These are phyloP conservation scores for Lasiosphaeriaceae sp. DNA, from an alignment of 495 filamentous ascomycete species.

Conservation along the genomic window DNA sequence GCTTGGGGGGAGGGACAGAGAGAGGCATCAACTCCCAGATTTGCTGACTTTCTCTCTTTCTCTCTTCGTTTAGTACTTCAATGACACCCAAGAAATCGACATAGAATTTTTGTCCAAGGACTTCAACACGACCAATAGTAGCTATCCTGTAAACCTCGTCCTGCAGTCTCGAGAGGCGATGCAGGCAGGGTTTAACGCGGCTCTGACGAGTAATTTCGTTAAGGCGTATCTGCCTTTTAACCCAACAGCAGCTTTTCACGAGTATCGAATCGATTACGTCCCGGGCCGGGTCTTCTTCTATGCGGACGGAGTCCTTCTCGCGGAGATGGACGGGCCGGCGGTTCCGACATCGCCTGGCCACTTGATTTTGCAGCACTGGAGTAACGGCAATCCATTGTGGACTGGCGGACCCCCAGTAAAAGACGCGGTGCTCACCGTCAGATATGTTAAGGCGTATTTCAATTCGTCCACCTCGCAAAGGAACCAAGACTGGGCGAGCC, in stretches of 20 bases:
- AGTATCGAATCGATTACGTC: constrained; percentile 77
- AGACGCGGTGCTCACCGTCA: constrained; percentile 58
- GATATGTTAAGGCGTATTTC: constrained; percentile 73
- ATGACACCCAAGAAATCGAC: constrained; percentile 77
- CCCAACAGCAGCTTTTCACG: constrained; percentile 58
- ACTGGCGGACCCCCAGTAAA: constrained; percentile 59
- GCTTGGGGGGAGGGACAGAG: background rate
- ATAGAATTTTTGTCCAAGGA: constrained; percentile 68
- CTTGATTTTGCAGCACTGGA: constrained; percentile 71
- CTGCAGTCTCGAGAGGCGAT: constrained; percentile 59
- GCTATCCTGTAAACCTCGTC: constrained; percentile 65
- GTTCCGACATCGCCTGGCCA: constrained; percentile 58
- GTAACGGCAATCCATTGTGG: constrained; percentile 68
- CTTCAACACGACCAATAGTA: constrained; percentile 42
- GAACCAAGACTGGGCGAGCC: constrained; percentile 37
- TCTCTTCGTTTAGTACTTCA: constrained; percentile 52
- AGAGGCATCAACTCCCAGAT: background rate
- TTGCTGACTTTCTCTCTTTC: background rate
- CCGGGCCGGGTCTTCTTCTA: constrained; percentile 58
- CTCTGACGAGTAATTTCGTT: constrained; percentile 50
- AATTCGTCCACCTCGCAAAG: constrained; percentile 55
- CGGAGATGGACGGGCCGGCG: constrained; percentile 49
- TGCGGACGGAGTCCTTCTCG: constrained; percentile 53
- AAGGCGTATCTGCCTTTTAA: constrained; percentile 56
- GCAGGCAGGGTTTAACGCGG: constrained; percentile 53